These are phyloP conservation scores for Globisporangium heterothallicum DNA, from an alignment of 352 stramenopile genomes.

Conservation along the genomic window DNA sequence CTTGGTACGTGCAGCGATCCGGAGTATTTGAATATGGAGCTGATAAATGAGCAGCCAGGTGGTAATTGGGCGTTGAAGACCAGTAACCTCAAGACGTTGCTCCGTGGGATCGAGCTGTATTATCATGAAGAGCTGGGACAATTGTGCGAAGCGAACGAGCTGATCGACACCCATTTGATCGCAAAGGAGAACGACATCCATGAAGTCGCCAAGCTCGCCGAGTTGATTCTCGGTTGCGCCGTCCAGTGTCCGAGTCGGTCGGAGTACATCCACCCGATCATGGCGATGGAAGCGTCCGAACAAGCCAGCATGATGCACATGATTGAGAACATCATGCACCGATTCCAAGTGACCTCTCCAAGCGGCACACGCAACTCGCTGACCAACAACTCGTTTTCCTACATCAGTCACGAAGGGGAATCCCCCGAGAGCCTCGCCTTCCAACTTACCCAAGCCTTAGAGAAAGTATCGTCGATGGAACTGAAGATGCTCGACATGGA, in stretches of 20 bases:
- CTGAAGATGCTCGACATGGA: conserved; percentile 75
- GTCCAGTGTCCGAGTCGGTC: conserved; percentile 76
- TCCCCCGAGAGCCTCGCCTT: conserved; percentile 40
- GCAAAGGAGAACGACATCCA: conserved; percentile 65
- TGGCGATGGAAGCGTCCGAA: conserved; percentile 72
- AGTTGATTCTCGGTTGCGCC: conserved; percentile 70
- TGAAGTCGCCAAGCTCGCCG: conserved; percentile 64
- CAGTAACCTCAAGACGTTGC: conserved; percentile 76
- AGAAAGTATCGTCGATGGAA: conserved; percentile 64
- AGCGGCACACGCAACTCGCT: conserved; percentile 16
- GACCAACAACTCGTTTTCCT: conserved; percentile 49
- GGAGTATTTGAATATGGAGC: conserved; percentile 75
- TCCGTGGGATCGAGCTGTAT: conserved; percentile 72
- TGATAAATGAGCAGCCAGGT: conserved; percentile 52
- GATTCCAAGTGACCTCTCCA: conserved; percentile 61
- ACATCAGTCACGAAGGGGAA: conserved; percentile 37
- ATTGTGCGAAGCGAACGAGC: conserved; percentile 57
- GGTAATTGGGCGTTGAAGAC: conserved; percentile 73
- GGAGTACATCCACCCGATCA: conserved; percentile 83
- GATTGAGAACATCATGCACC: conserved; percentile 81
- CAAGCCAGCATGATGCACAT: conserved; percentile 82
- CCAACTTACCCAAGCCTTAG: conserved; percentile 58
- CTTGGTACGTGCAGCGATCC: conserved; percentile 40
- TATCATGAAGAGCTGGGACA: conserved; percentile 81
- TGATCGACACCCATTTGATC: conserved; percentile 64